phyloP scores from a whole-genome alignment of 805 yeast genomes.

The Alloascoidea hylecoeti region DNA sequence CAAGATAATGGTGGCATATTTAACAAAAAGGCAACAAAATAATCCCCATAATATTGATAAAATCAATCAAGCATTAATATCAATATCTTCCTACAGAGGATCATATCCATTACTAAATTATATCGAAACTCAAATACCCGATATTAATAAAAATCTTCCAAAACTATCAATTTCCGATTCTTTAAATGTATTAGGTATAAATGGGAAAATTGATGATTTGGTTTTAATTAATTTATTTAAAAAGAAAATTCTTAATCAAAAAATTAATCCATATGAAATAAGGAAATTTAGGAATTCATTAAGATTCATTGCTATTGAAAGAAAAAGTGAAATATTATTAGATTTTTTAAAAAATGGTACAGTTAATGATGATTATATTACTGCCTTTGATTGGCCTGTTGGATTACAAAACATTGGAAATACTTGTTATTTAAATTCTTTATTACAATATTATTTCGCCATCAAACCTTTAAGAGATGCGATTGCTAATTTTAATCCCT shows the following conservation, averaged over 20 bases:
- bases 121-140: constrained; percentile 12
- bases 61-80: constrained; percentile 12
- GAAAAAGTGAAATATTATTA: constrained; percentile 44
- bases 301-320: constrained; percentile 40
- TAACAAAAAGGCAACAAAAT: constrained; percentile 19
- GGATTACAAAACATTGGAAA: constrained; percentile 93
- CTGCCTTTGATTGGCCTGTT: constrained; percentile 46
- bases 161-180: constrained; percentile 9
- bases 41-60: constrained; percentile 6
- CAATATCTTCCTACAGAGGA: constrained; percentile 15
- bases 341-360: constrained; percentile 27
- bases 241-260: constrained; percentile 1
- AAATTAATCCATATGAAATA: constrained; percentile 20
- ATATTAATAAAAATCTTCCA: constrained; percentile 3
- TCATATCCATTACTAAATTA: constrained; percentile 13
- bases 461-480: constrained; percentile 66
- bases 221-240: constrained; percentile 8
- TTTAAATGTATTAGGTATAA: constrained; percentile 9
- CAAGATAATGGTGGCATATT: constrained; percentile 61
- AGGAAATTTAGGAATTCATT: constrained; percentile 37
- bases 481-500: constrained; percentile 37
- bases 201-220: constrained; percentile 18
- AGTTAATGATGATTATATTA: constrained; percentile 4
- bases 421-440: constrained; percentile 86
- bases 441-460: constrained; percentile 81